A percentile compares a stretch with the other conserved stretches of the same genome.
These are phyloP conservation scores for Sugiyamaella qingdaonensis DNA, from an alignment of 805 yeast genomes.

Conservation along the genomic window DNA sequence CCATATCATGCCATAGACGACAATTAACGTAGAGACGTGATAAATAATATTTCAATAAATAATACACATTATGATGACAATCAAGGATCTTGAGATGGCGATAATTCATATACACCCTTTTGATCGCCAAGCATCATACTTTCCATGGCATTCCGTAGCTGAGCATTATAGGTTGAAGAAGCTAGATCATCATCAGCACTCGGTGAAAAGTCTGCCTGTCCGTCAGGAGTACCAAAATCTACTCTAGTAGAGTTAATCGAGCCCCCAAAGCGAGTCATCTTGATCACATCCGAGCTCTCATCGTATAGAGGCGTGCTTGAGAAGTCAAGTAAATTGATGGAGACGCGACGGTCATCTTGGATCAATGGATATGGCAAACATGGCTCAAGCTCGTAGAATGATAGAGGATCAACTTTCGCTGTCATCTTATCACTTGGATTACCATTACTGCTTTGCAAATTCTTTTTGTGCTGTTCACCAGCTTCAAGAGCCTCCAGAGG, in stretches of 20 bases:
- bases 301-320: neutral
- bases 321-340: conserved; percentile 11
- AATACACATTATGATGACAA: neutral
- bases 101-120: too few relatives aligned
- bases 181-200: conserved; percentile 3
- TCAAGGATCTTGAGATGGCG: too few relatives aligned
- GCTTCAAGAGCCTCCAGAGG: conserved; percentile 30
- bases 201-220: conserved; percentile 22
- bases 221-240: conserved; percentile 25
- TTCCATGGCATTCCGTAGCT: conserved; percentile 21
- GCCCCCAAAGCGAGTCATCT: conserved; percentile 12
- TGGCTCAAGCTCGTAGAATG: conserved; percentile 26
- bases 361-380: conserved; percentile 26
- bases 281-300: neutral
- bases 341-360: conserved; percentile 24
- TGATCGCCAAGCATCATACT: conserved; percentile 15
- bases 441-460: neutral
- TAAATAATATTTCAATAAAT: neutral
- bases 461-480: neutral
- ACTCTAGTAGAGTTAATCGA: conserved; percentile 11
- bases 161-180: conserved; percentile 9
- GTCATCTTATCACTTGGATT: conserved; percentile 4
- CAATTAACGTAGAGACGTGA: neutral
- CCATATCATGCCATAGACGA: too few relatives aligned
- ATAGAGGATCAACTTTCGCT: conserved; percentile 19